Conservation (phyloP, 2,329 filamentous ascomycete species). For the Aspergillus eucalypticola region DNA sequence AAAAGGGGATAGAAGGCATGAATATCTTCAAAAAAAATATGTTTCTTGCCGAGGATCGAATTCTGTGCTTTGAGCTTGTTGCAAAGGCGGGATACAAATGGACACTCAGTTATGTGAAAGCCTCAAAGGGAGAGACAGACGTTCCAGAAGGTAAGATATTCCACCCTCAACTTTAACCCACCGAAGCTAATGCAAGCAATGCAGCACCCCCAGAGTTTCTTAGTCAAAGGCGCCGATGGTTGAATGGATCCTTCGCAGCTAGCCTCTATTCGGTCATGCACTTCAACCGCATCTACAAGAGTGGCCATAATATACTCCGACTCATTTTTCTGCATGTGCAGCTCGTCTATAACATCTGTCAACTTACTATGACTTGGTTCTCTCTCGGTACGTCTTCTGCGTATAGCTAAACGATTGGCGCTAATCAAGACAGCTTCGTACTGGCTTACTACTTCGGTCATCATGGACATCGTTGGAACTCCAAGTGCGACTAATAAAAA, state of each 20-base stretch:
- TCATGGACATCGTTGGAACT: constrained; percentile 92
- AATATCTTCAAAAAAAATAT: constrained; percentile 99
- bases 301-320: constrained; percentile 91
- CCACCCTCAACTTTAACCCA: too few relatives aligned
- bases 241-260: constrained; percentile 98
- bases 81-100: constrained; percentile 98
- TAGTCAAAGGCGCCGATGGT: constrained; percentile 94
- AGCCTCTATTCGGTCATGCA: constrained; percentile 97
- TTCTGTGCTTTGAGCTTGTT: constrained; percentile 97
- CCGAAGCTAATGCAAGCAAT: neutral
- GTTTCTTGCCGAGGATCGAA: constrained; percentile 99
- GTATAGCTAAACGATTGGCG: neutral
- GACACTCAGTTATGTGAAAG: constrained; percentile 98
- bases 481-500: constrained; percentile 56
- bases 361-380: constrained; percentile 91
- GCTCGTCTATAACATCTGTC: constrained; percentile 89
- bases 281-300: constrained; percentile 98
- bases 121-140: constrained; percentile 97
- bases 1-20: constrained; percentile 99
- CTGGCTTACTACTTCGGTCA: constrained; percentile 94
- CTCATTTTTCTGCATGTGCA: constrained; percentile 99
- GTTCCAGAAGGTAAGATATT: constrained; percentile 86
- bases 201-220: constrained; percentile 71
- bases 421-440: constrained; percentile 67
- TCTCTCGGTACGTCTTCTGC: constrained; percentile 50